Base-by-base conservation (phyloP, 1,284 basidiomycete genomes). In the Stereum hirsutum region DNA sequence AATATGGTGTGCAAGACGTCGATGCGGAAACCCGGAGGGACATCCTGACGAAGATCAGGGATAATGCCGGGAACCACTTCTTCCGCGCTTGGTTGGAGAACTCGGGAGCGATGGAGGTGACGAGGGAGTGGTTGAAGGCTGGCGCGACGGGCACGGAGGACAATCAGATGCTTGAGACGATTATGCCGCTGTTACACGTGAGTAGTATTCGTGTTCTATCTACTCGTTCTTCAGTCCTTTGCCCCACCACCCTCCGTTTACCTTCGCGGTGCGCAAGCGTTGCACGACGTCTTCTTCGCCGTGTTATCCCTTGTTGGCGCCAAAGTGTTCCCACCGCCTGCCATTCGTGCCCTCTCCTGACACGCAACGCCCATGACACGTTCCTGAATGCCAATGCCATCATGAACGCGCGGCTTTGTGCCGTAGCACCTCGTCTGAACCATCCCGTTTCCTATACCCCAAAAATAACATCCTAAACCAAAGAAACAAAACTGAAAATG, bases 61-160 rank as follows among this genome's bases (percentile, higher is more conserved):
- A 89, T 58, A 76, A 79, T 42, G 87, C 87, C 19, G 81, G 79
- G 28, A 87, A 88, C 57, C 81, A 86, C 55, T 89, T 89, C 56
- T 89, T 85, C 57, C 75, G 83, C 37, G 84, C 84, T 4, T 89
- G 85, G 86, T 71, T 77, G 17, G 85, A 86, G 58, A 86, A 84
- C 57, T 19, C 58, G 34, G 61, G 61, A 40, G 87, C 85, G 17
- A 78, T 89, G 66, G 81, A 83, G 46, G 69, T 89, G 36, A 75
- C 83, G 28, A 70, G 81, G 44, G 82, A 85, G 52, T 89, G 86
- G 86, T 63, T 89, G 46, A 85, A 81, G 61, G 68, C 78, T 4
- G 80, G 75, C 34, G 70, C 71, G 47, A 61, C 64, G 17, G 72
- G 72, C 27, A 77, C 75, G 52, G 64, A 60, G 38, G 81, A 79